Evolutionary conservation across 192 early-diverging fungal genomes (phyloP), one percentile per base, ranked within the genome.

Genomic region (Backusella psychrophila): DNA sequence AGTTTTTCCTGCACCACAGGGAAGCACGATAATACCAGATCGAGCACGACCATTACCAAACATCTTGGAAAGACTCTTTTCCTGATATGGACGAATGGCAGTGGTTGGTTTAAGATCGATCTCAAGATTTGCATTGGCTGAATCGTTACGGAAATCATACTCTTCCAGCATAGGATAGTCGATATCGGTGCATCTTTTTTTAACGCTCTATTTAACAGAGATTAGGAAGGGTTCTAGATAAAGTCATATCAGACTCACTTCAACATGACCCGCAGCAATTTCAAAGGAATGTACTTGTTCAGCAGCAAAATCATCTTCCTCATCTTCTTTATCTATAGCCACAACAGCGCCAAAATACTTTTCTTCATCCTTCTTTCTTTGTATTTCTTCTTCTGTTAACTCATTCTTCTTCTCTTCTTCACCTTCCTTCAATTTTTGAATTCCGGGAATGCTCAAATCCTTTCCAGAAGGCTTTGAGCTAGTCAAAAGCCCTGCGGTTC

Each of bases 1-100:
- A 0, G 98, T 99, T 84, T 99, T 99, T 34, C 98, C 98, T 6
- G 95, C 95, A 69, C 98, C 98, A 80, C 98, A 99, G 1, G 98
- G 98, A 70, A 99, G 85, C 74, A 99, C 98, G 80, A 99, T 99
- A 74, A 99, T 97, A 15, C 98, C 98, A 67, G 94, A 96, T 70
- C 96, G 82, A 14, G 96, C 94, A 12, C 94, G 85, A 14, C 82
- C 82, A 46, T 83, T 83, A 69, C 96, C 94, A 93, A 99, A 99
- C 96, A 98, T 98, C 81, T 99, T 99, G 81, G 90, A 93, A 31
- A 99, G 85, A 67, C 91, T 91, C 79, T 95, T 95, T 87, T 99
- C 97, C 80, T 90, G 89, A 66, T 90, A 90, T 42, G 96, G 94
- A n/a, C 97, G 90, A 81, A 99, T 92, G 0, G 90, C 90, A 3